Conservation (phyloP, 2,329 filamentous ascomycete genomes). For the Juglanconis juglandina region DNA sequence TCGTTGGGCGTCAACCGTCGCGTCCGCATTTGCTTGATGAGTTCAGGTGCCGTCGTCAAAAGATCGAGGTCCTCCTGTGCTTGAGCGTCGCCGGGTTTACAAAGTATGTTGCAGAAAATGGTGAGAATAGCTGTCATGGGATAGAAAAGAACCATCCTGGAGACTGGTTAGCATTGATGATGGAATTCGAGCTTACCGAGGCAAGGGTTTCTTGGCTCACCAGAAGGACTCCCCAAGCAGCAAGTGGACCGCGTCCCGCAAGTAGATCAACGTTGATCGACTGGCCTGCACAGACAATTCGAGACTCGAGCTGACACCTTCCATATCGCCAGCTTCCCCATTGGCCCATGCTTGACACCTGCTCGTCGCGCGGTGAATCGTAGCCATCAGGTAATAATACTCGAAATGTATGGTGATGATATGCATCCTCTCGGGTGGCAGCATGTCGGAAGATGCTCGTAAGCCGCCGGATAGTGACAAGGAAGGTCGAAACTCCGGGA, state of each 20-base stretch:
- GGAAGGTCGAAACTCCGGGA: conserved; percentile 41
- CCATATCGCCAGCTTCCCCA: conserved; percentile 32
- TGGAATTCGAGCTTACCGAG: background rate
- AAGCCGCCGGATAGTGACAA: conserved; percentile 25
- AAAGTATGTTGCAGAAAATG: conserved; percentile 53
- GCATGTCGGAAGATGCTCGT: conserved; percentile 10
- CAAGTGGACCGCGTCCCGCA: conserved; percentile 39
- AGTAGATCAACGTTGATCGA: conserved; percentile 49
- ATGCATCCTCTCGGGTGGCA: conserved; percentile 36
- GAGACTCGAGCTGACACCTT: conserved; percentile 50
- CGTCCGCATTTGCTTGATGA: conserved; percentile 40
- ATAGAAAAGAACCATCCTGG: conserved; percentile 54
- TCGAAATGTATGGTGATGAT: conserved; percentile 48
- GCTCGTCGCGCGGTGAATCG: conserved; percentile 53
- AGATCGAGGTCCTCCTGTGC: conserved; percentile 44
- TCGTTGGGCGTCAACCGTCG: conserved; percentile 31
- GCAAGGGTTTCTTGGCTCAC: conserved; percentile 29
- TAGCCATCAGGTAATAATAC: conserved; percentile 53
- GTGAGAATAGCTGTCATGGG: conserved; percentile 51
- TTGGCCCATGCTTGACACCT: conserved; percentile 43
- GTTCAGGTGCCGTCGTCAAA: conserved; percentile 34
- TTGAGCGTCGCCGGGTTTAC: conserved; percentile 41
- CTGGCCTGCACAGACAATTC: conserved; percentile 53
- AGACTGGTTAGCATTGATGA: conserved; percentile 1
- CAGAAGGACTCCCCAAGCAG: conserved; percentile 48